phyloP scores from a whole-genome alignment of 495 filamentous ascomycete species.

The Penicillium egyptiacum region DNA sequence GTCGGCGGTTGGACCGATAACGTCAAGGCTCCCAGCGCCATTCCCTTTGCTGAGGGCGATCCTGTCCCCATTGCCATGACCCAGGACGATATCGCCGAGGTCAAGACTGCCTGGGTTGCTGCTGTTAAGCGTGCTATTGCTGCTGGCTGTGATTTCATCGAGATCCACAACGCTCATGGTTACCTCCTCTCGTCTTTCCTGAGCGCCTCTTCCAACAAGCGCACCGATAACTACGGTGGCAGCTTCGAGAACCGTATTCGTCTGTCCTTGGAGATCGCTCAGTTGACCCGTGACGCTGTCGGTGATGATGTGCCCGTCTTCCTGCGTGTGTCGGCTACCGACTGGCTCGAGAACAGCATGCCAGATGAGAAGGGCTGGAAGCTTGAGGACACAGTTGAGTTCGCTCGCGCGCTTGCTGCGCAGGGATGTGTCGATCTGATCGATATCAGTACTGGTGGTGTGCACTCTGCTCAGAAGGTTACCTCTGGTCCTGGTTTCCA shows the following conservation, averaged over 20 bases:
- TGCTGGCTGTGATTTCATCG: slow-evolving; percentile 60
- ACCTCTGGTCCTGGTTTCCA: slow-evolving; percentile 62
- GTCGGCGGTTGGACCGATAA: slow-evolving; percentile 62
- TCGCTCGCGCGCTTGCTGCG: slow-evolving; percentile 55
- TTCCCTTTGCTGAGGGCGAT: slow-evolving; percentile 53
- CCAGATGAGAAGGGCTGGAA: slow-evolving; percentile 57
- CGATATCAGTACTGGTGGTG: slow-evolving; percentile 64
- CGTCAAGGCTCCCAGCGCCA: slow-evolving; percentile 54
- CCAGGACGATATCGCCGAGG: slow-evolving; percentile 53
- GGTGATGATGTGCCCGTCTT: slow-evolving; percentile 64
- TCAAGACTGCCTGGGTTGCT: slow-evolving; percentile 58
- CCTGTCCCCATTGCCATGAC: slow-evolving; percentile 56
- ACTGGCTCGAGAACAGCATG: slow-evolving; percentile 57
- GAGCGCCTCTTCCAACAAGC: slow-evolving; percentile 59
- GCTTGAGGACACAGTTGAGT: slow-evolving; percentile 52
- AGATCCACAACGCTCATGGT: slow-evolving; percentile 62
- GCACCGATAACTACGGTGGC: slow-evolving; percentile 67
- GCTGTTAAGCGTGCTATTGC: slow-evolving; percentile 56
- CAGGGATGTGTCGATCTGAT: slow-evolving; percentile 62
- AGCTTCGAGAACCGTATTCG: slow-evolving; percentile 63
- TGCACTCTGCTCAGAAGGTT: slow-evolving; percentile 59
- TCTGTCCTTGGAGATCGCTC: slow-evolving; percentile 58
- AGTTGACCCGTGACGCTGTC: slow-evolving; percentile 54
- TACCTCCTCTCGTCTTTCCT: slow-evolving; percentile 68
- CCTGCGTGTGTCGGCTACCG: slow-evolving; percentile 60